Evolutionary conservation across 148 eudicot genomes (phyloP).

Genomic region (Dysphania ambrosioides): DNA sequence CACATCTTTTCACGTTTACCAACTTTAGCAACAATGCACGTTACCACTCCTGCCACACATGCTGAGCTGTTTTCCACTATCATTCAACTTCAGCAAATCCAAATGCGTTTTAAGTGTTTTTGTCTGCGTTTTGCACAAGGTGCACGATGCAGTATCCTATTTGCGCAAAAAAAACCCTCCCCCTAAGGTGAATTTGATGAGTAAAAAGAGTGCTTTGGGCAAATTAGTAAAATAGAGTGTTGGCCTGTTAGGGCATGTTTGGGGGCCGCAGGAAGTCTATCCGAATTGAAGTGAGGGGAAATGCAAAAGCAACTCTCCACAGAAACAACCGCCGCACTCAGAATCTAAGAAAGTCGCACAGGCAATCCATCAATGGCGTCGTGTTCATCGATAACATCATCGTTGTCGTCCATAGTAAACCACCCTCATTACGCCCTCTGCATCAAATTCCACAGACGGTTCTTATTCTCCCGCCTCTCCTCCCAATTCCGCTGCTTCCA

Average conservation of each 20-base stretch:
- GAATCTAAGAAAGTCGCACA: background rate
- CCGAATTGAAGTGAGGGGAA: background rate
- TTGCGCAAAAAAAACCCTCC: no score
- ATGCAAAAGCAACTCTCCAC: background rate
- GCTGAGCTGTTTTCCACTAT: no score
- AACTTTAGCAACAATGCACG: no score
- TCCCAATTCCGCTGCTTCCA: conserved; percentile 26
- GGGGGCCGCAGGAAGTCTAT: conserved; percentile 3
- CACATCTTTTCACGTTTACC: no score
- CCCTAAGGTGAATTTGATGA: no score
- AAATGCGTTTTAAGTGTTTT: no score
- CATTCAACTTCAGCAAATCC: no score
- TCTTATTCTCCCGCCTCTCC: conserved; percentile 26
- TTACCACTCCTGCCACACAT: no score
- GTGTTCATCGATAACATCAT: conserved; percentile 33
- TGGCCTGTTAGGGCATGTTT: background rate
- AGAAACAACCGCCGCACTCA: background rate
- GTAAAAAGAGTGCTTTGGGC: no score
- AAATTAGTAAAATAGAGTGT: background rate
- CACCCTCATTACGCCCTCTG: conserved; percentile 38
- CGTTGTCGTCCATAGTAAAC: conserved; percentile 36
- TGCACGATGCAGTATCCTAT: no score
- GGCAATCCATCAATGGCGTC: conserved; percentile 33
- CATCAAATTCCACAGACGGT: conserved; percentile 25
- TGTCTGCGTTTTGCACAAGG: no score